Base-by-base conservation (phyloP, 805 yeast species). In the Suhomyces kilbournensis region DNA sequence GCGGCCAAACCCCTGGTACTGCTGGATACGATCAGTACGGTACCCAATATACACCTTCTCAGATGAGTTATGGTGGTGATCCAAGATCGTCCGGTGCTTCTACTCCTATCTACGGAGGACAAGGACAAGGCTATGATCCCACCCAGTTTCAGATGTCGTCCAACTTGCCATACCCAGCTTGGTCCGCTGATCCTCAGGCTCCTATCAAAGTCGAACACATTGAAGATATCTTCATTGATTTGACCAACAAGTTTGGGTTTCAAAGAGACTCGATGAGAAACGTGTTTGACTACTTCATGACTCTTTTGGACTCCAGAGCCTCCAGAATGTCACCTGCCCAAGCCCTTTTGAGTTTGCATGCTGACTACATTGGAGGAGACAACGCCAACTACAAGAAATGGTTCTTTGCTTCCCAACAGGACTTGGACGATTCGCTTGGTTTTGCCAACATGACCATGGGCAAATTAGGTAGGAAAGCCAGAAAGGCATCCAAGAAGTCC, bases 121-220 rank as follows among this genome's bases (percentile, higher is more conserved):
- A 71, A 59, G 66, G 69, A 22, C 77, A 75, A 44, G 74, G 75
- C 70, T 79, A 82, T 63, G 86, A 84, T 62, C 86, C 88, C 32
- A 75, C 84, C 7, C 84, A 64, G 69, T 83, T 66, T 74, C 88
- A 64, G 74, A 85, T 78, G 86, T 90, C 68, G 61, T 86, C 74
- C 79, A 96, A 62, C 83, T 91, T 94, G 70, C 99, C 99, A 32
- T 94, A 93, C 70, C 99, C 99, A 44, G 98, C 99, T 48, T 94
- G 99, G 99, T 89, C 97, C 23, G 96, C 96, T 46, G 98, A 94
- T 71, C 92, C 88, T 52, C 93, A 85, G 66, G 88, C 86, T 20
- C 97, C 97, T 7, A 79, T 94, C 45, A 78, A 88, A 47, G 79
- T 82, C 57, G 94, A 88, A 70, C 93, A 88, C 68, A 86, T 88